Percentiles rank a stretch among this genome's conserved stretches.
phyloP scores from a whole-genome alignment of 768 basidiomycete genomes.

The Russula sp. region DNA sequence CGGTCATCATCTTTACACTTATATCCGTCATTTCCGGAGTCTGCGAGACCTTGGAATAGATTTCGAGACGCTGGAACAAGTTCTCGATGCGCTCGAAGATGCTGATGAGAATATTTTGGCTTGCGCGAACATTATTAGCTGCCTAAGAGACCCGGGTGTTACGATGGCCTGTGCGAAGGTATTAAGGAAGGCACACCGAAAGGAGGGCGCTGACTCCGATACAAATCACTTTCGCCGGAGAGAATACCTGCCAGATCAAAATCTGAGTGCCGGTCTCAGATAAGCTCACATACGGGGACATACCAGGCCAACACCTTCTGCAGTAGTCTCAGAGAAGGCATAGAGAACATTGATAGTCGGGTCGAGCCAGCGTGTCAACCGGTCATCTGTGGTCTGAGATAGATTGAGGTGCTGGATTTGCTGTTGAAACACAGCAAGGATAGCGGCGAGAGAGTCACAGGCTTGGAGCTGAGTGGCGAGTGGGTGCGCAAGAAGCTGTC shows the following conservation, averaged over 20 bases:
- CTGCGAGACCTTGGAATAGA: neutral
- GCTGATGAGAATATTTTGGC: neutral
- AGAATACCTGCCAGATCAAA: neutral
- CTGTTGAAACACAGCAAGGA: neutral
- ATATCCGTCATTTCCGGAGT: neutral
- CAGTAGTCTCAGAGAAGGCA: neutral
- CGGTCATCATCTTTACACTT: neutral
- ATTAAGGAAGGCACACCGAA: neutral
- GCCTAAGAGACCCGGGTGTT: neutral
- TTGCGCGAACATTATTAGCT: neutral
- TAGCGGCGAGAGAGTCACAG: neutral
- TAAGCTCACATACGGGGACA: neutral
- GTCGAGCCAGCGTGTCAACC: neutral
- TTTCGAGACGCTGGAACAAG: neutral
- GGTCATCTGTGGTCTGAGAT: neutral
- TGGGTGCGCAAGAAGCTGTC: neutral
- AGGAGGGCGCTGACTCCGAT: neutral
- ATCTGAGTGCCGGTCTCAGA: neutral
- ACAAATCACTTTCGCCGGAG: neutral
- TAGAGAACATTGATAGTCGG: neutral
- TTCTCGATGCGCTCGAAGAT: neutral
- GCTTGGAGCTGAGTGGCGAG: neutral
- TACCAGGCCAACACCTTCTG: neutral
- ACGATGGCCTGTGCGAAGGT: neutral
- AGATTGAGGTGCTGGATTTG: neutral